Conservation (phyloP, 179 eudicot species). For the Actinidia chinensis region DNA sequence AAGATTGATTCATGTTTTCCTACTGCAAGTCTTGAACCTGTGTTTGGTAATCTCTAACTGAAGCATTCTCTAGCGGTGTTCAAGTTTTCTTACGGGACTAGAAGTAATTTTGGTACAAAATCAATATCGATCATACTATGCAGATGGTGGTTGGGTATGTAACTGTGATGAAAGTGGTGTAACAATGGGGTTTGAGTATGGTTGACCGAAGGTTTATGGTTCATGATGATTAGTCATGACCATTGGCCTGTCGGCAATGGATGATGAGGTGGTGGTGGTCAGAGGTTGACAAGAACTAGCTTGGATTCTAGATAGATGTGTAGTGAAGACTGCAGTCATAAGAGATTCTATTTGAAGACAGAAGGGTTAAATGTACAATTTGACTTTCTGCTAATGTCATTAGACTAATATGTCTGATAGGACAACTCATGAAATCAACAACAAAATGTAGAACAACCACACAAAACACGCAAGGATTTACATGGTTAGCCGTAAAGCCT, state of each 20-base stretch:
- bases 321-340: background rate
- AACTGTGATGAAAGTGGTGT: background rate
- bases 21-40: background rate
- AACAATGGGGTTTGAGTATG: background rate
- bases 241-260: background rate
- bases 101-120: slow-evolving; percentile 1
- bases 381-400: background rate
- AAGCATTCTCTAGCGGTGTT: background rate
- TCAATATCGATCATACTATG: background rate
- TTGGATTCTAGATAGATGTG: background rate
- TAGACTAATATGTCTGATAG: background rate
- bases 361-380: background rate
- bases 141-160: background rate
- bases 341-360: background rate
- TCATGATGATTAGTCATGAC: no score
- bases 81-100: background rate
- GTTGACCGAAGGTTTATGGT: background rate
- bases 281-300: background rate
- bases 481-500: no score
- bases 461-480: no score
- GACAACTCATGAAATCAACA: no score
- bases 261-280: background rate
- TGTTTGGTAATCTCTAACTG: background rate
- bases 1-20: background rate
- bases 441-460: no score